Base-by-base conservation (phyloP, 805 yeast genomes). In the Candida saitoana region DNA sequence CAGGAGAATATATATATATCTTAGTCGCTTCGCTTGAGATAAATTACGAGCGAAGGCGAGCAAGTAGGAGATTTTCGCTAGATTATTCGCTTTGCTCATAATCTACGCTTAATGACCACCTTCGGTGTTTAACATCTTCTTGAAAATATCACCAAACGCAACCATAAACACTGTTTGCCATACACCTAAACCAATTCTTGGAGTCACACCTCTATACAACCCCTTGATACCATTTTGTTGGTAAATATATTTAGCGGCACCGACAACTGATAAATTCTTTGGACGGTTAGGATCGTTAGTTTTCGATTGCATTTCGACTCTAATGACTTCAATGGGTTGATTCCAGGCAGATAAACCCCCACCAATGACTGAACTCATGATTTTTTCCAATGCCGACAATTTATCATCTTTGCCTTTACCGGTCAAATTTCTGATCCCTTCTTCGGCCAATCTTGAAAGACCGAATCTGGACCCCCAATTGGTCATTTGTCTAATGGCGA, bases 131-230 rank as follows among this genome's bases (percentile, higher is more conserved):
- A 69, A 61, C 60, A 65, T 48, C 48, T 56, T 60, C 56, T 67
- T 69, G 57, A 69, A 63, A 34, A 89, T 87, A 60, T 93, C 99
- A 63, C 98, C 99, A 52, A 93, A 80, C 9, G 96, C 96, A 45
- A 91, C 98, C 98, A 91, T 91, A 65, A 95, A 91, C 36, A 91
- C 88, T 2, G 98, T 91, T 73, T 93, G 99, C 97, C 98, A 93
- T 49, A 91, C 84, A 56, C 98, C 95, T 50, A 93, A 77, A 43
- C 96, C 97, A 52, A 93, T 79, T 76, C 99, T 85, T 54, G 99
- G 98, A 12, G 98, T 81, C 35, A 90, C 96, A 60, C 99, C 99
- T 65, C 96, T 79, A 63, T 90, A 93, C 48, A 93, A 77, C 44
- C 99, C 99, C 67, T 79, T 81, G 45, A 90, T 46, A 52, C 99